phyloP scores from a whole-genome alignment of 495 filamentous ascomycete species.

The Penicillium goetzii region DNA sequence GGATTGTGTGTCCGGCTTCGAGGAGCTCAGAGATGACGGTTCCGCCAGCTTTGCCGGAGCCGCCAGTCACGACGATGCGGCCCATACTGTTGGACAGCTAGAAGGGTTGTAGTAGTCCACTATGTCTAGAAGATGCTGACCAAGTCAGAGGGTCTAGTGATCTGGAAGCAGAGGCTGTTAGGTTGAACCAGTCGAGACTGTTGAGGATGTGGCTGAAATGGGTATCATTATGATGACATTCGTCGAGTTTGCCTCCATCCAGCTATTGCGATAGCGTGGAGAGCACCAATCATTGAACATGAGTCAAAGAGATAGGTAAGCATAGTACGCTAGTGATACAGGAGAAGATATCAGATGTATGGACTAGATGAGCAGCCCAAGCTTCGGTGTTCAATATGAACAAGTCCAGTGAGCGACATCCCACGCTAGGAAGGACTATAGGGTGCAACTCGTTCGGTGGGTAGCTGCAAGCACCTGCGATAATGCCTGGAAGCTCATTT shows the following conservation, averaged over 20 bases:
- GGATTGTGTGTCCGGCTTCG: slow-evolving; percentile 53
- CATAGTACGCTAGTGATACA: not conserved
- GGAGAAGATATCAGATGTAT: not conserved
- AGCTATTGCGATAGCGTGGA: not conserved
- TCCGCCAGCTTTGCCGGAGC: slow-evolving; percentile 63
- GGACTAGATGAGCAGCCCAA: not conserved
- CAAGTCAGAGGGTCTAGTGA: not conserved
- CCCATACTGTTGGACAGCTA: slow-evolving; percentile 22
- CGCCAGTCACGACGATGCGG: slow-evolving; percentile 61
- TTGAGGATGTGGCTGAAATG: slow-evolving; percentile 21
- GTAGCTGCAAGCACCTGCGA: too few species aligned
- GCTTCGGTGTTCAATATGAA: not conserved
- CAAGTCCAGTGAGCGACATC: not conserved
- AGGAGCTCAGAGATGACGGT: slow-evolving; percentile 59
- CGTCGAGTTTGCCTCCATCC: slow-evolving; percentile 11
- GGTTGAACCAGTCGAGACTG: not conserved
- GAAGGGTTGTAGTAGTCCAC: not conserved
- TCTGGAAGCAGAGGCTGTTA: not conserved
- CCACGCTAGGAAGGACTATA: not conserved
- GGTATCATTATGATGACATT: slow-evolving; percentile 35
- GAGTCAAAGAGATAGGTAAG: not conserved
- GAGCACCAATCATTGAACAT: not conserved
- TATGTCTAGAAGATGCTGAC: not conserved
- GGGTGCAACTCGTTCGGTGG: too few species aligned
- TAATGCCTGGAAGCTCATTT: too few species aligned